Conservation (phyloP, 306 rosid genomes). For the Inga oerstediana region DNA sequence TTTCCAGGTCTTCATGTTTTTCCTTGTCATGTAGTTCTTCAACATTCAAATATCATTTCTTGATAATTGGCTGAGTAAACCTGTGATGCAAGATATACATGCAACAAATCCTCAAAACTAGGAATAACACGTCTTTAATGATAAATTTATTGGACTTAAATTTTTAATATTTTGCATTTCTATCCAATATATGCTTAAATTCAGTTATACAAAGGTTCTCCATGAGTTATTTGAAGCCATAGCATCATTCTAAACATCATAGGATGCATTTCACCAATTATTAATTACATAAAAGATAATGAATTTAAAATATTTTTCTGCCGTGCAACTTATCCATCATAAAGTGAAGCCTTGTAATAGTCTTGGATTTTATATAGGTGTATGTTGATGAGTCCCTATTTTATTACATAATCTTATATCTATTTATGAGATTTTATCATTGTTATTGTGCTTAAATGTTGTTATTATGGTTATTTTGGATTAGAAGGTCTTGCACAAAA, state of each 20-base stretch:
- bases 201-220: background rate
- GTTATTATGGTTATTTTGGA: no score
- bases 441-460: no score
- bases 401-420: no score
- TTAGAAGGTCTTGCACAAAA: no score
- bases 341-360: background rate
- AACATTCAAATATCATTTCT: background rate
- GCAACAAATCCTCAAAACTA: background rate
- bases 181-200: background rate
- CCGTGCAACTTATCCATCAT: background rate
- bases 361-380: no score
- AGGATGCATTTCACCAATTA: background rate
- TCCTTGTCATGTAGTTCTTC: background rate
- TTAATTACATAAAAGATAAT: background rate
- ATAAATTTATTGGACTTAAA: background rate
- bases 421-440: no score
- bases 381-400: no score
- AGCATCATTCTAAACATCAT: background rate
- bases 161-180: background rate
- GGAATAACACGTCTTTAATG: background rate
- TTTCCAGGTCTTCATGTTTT: no score
- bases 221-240: background rate
- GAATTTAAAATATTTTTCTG: background rate
- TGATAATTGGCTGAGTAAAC: background rate
- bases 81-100: background rate